phyloP scores from a whole-genome alignment of 345 rosid genomes.

The Dipteronia sinensis region DNA sequence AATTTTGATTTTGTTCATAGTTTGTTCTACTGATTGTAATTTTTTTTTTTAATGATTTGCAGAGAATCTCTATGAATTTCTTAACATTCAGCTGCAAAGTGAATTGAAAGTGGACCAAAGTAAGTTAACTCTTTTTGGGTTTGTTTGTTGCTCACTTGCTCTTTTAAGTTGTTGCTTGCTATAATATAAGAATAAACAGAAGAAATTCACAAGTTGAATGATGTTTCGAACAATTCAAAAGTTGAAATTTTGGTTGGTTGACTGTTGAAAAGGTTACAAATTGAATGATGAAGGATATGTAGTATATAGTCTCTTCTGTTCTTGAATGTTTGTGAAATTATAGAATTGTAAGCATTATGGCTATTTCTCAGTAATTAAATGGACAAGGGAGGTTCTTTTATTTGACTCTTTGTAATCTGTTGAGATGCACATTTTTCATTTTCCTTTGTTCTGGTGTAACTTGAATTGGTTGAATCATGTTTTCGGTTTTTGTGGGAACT shows the following conservation, averaged over 20 bases:
- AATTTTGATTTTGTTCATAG: background rate
- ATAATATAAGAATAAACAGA: background rate
- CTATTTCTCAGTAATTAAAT: background rate
- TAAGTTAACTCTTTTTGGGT: conserved; percentile 40
- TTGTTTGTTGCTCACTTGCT: background rate
- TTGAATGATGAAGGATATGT: background rate
- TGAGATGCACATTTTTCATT: background rate
- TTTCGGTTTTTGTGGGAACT: background rate
- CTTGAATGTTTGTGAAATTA: background rate
- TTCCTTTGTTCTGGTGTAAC: background rate
- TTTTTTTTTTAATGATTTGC: conserved; percentile 30
- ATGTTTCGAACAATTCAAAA: background rate
- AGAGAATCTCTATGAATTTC: conserved; percentile 79
- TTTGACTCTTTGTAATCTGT: background rate
- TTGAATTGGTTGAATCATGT: background rate
- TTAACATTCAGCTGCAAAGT: conserved; percentile 81
- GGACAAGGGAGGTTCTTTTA: background rate
- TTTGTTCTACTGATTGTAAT: conserved; percentile 8
- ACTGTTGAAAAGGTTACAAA: background rate
- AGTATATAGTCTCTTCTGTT: background rate
- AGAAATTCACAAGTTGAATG: background rate
- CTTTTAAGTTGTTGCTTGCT: background rate
- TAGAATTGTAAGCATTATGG: background rate
- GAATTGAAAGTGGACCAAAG: conserved; percentile 62
- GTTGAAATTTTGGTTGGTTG: background rate